Percentiles rank a stretch among this genome's conserved stretches.
These are phyloP conservation scores for Candida silvatica DNA, from an alignment of 805 yeast species.

Conservation along the genomic window DNA sequence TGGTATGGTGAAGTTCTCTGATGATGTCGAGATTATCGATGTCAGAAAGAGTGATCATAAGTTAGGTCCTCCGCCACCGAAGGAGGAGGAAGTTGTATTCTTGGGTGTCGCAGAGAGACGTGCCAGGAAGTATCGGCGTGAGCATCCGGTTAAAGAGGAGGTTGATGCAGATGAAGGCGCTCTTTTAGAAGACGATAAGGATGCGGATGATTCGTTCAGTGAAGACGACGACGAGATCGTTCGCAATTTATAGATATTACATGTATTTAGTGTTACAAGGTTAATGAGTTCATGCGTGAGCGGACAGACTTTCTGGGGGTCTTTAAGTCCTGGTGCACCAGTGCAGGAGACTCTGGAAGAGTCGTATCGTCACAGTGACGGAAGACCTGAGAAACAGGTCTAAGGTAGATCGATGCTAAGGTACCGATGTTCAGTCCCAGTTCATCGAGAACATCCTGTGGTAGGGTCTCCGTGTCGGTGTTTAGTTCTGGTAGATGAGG, in stretches of 20 bases:
- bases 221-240: slow-evolving; percentile 1
- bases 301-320: too few species aligned
- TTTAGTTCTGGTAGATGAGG: slow-evolving; percentile 56
- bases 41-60: slow-evolving; percentile 21
- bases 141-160: slow-evolving; percentile 7
- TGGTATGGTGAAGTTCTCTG: slow-evolving; percentile 45
- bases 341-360: slow-evolving; percentile 43
- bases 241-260: background rate
- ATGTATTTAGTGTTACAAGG: background rate
- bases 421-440: slow-evolving; percentile 76
- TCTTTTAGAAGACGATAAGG: too few species aligned
- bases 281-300: background rate
- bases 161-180: background rate
- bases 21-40: slow-evolving; percentile 48
- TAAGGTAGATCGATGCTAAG: slow-evolving; percentile 73
- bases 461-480: slow-evolving; percentile 60
- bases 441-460: slow-evolving; percentile 67
- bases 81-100: slow-evolving; percentile 15
- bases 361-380: slow-evolving; percentile 46
- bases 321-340: slow-evolving; percentile 13
- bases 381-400: slow-evolving; percentile 78
- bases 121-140: background rate
- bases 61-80: slow-evolving; percentile 9
- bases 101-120: slow-evolving; percentile 1
- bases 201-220: background rate